These are phyloP conservation scores for Pseudognaphalium luteoalbum DNA, from an alignment of 129 eudicot species.

Conservation along the genomic window DNA sequence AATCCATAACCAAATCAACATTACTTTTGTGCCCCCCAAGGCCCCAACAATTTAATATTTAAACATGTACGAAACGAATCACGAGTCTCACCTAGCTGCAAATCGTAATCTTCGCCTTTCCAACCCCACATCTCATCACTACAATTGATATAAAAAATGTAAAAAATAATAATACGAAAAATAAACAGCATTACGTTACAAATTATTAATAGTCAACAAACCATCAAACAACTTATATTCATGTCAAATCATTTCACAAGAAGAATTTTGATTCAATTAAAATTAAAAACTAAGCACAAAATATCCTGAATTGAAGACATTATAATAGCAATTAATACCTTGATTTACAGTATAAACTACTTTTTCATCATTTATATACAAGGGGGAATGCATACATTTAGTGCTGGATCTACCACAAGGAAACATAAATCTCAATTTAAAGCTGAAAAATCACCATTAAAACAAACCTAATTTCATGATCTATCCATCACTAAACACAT, in stretches of 20 bases:
- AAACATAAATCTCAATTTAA: conserved; percentile 29
- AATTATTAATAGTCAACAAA: background rate
- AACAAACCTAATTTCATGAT: conserved; percentile 19
- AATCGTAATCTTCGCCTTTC: conserved; percentile 50
- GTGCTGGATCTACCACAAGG: conserved; percentile 33
- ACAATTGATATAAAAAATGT: conserved; percentile 17
- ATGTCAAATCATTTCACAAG: background rate
- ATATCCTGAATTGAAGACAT: background rate
- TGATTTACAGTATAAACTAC: conserved; percentile 8
- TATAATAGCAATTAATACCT: conserved; percentile 14
- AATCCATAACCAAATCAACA: conserved; percentile 23
- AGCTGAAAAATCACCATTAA: conserved; percentile 16
- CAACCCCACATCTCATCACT: conserved; percentile 77
- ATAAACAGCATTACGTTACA: conserved; percentile 12
- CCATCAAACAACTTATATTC: background rate
- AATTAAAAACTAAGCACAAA: conserved; percentile 7
- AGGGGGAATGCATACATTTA: conserved; percentile 27
- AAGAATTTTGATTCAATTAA: background rate
- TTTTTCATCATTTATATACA: background rate
- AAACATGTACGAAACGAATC: background rate
- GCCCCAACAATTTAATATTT: background rate
- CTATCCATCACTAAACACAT: conserved; percentile 28
- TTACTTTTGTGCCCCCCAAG: background rate
- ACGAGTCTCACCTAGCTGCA: conserved; percentile 45
- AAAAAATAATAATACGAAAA: background rate